Evolutionary conservation across 306 rosid species (phyloP).

Genomic region (Calophaca sinica): DNA sequence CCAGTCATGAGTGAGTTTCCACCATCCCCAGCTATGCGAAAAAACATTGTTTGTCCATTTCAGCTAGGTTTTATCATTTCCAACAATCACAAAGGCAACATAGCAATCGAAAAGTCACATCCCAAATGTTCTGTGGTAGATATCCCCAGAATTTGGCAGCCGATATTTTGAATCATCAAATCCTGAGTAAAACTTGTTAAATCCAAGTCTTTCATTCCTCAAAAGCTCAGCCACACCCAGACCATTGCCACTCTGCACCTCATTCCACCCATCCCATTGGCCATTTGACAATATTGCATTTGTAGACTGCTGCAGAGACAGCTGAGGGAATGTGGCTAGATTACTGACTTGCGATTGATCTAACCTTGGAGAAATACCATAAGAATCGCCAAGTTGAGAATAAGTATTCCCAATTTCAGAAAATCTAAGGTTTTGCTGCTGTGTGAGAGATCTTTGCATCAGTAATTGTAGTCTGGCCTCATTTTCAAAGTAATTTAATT

Average conservation of each 20-base stretch:
- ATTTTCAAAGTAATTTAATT: conserved; percentile 71
- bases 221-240: conserved; percentile 79
- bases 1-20: conserved; percentile 61
- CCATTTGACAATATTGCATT: conserved; percentile 79
- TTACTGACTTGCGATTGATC: conserved; percentile 81
- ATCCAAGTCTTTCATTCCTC: conserved; percentile 90
- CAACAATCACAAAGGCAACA: conserved; percentile 41
- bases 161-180: conserved; percentile 87
- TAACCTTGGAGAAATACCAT: conserved; percentile 83
- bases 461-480: conserved; percentile 85
- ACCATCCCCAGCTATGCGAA: conserved; percentile 52
- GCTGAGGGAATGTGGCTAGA: conserved; percentile 71
- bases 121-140: conserved; percentile 90
- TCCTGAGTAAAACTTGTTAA: conserved; percentile 80
- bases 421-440: conserved; percentile 78
- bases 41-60: conserved; percentile 49
- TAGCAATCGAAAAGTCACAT: conserved; percentile 59
- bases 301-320: conserved; percentile 81
- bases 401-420: conserved; percentile 70
- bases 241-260: conserved; percentile 72
- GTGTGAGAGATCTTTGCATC: conserved; percentile 86
- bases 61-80: conserved; percentile 46
- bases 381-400: conserved; percentile 84
- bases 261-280: conserved; percentile 97
- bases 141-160: conserved; percentile 86